Percentiles rank a stretch among this genome's conserved stretches.
These are phyloP conservation scores for Eleusine indica DNA, from an alignment of 176 grass and related monocot genomes.

Conservation along the genomic window DNA sequence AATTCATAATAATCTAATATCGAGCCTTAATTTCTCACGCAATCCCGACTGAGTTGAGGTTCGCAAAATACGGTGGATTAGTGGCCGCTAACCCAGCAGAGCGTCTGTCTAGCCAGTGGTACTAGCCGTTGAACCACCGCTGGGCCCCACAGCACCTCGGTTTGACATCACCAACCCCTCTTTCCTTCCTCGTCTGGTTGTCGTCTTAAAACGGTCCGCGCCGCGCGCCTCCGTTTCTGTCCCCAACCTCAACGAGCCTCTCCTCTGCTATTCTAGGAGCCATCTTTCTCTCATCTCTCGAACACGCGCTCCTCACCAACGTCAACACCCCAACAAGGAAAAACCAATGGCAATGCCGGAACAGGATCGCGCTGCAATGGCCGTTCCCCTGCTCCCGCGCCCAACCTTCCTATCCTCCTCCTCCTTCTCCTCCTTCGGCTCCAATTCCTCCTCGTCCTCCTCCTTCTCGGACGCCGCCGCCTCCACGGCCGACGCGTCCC, in stretches of 20 bases:
- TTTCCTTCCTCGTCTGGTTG: not conserved
- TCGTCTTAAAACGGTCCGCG: slow-evolving; percentile 31
- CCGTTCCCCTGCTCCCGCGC: slow-evolving; percentile 39
- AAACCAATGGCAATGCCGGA: slow-evolving; percentile 38
- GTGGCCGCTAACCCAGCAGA: not conserved
- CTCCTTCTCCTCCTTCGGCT: not conserved
- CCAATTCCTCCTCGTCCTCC: not conserved
- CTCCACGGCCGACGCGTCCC: not conserved
- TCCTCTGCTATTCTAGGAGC: slow-evolving; percentile 39
- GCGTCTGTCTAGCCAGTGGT: slow-evolving; percentile 26
- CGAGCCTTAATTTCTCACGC: too few species aligned
- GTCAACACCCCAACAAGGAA: not conserved
- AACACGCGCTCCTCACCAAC: slow-evolving; percentile 10
- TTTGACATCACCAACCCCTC: not conserved
- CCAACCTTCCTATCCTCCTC: not conserved
- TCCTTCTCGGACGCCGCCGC: not conserved
- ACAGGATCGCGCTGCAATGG: slow-evolving; percentile 30
- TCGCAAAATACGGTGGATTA: not conserved
- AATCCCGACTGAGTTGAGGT: too few species aligned
- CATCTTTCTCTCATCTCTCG: not conserved
- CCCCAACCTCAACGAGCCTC: too few species aligned
- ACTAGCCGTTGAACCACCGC: slow-evolving; percentile 52
- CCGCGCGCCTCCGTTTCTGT: not conserved
- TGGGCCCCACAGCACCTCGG: not conserved
- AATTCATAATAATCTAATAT: too few species aligned